Evolutionary conservation across 768 basidiomycete genomes (phyloP).

Genomic region (Pulveroboletus sp.): DNA sequence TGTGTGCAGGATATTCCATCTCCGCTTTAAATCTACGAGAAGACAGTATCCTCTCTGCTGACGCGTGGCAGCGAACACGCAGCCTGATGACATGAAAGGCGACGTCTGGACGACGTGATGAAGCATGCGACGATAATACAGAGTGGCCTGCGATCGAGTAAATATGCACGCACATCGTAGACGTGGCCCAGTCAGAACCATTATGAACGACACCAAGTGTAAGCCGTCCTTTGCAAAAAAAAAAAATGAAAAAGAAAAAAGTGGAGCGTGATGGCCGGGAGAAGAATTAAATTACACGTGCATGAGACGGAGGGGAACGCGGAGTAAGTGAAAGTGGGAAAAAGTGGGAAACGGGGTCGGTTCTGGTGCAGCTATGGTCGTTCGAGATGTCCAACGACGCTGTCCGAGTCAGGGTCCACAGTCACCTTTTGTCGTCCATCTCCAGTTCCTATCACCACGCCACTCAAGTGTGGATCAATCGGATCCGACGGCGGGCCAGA

Average conservation of each 20-base stretch:
- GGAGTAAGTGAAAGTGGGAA: background rate
- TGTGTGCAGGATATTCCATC: constrained; percentile 15
- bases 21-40: constrained; percentile 25
- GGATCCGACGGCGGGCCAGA: constrained; percentile 31
- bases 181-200: background rate
- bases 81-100: no score
- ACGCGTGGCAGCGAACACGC: no score
- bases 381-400: constrained; percentile 18
- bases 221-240: background rate
- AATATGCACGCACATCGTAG: constrained; percentile 5
- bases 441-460: constrained; percentile 16
- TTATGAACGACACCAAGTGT: background rate
- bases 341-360: background rate
- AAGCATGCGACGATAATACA: constrained; percentile 7
- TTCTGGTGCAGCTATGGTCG: constrained; percentile 8
- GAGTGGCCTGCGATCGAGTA: constrained; percentile 5
- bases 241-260: no score
- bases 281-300: constrained; percentile 17
- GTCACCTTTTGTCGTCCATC: constrained; percentile 25
- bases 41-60: no score
- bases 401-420: constrained; percentile 26
- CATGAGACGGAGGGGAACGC: background rate
- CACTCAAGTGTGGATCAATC: constrained; percentile 30
- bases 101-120: no score
- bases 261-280: background rate